Conservation (phyloP, 2,329 filamentous ascomycete species). For the Aspergillus brasiliensis region DNA sequence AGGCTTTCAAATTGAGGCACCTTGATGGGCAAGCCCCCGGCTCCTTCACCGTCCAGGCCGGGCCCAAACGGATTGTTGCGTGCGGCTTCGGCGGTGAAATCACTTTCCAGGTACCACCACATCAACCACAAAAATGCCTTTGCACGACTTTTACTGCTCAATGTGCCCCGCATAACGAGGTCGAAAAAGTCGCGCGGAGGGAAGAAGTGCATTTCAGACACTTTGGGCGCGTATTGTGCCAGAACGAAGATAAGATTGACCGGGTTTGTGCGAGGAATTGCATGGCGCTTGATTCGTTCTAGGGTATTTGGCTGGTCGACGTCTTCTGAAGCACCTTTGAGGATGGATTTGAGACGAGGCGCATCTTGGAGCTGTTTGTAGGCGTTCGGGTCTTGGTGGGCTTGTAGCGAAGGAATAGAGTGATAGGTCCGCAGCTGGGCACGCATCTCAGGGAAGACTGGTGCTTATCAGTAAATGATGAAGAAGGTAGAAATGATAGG, state of each 20-base stretch:
- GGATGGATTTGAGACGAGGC: slow-evolving; percentile 90
- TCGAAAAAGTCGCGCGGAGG: slow-evolving; percentile 90
- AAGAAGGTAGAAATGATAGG: background rate
- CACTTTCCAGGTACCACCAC: slow-evolving; percentile 98
- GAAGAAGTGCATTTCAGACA: slow-evolving; percentile 91
- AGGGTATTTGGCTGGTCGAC: slow-evolving; percentile 79
- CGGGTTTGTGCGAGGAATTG: slow-evolving; percentile 83
- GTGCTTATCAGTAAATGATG: slow-evolving; percentile 8
- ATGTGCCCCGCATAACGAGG: slow-evolving; percentile 84
- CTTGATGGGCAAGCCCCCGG: slow-evolving; percentile 48
- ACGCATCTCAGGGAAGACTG: slow-evolving; percentile 99
- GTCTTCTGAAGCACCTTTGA: slow-evolving; percentile 95
- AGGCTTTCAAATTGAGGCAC: slow-evolving; percentile 51
- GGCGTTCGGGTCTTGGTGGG: slow-evolving; percentile 88
- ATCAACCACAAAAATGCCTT: slow-evolving; percentile 94
- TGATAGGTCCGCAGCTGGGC: slow-evolving; percentile 97
- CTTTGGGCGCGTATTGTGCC: slow-evolving; percentile 82
- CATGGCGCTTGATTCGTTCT: slow-evolving; percentile 72
- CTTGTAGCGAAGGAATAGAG: slow-evolving; percentile 93
- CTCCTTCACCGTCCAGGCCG: slow-evolving; percentile 46
- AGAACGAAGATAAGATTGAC: slow-evolving; percentile 97
- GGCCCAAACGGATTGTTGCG: slow-evolving; percentile 86
- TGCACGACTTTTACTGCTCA: slow-evolving; percentile 80
- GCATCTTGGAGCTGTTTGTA: slow-evolving; percentile 99
- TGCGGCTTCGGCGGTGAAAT: slow-evolving; percentile 86